phyloP scores from a whole-genome alignment of 2,329 filamentous ascomycete species.

The Fusarium duplospermum region DNA sequence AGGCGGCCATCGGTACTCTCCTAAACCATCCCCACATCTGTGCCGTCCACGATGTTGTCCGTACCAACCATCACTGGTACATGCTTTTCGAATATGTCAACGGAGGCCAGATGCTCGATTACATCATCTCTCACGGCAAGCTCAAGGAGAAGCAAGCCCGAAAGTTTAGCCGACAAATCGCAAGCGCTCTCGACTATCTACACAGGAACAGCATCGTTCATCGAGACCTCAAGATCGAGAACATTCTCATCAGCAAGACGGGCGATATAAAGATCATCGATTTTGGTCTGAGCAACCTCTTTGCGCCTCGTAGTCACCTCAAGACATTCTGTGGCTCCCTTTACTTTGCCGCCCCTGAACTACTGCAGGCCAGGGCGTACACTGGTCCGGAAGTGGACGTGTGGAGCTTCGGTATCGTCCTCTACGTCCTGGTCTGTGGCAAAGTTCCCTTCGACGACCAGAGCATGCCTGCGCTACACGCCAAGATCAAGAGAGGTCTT shows the following conservation, averaged over 20 bases:
- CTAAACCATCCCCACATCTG: slow-evolving; percentile 96
- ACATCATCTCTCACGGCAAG: slow-evolving; percentile 98
- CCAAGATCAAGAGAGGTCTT: slow-evolving; percentile 97
- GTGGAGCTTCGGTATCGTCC: slow-evolving; percentile 98
- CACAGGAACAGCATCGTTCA: slow-evolving; percentile 99
- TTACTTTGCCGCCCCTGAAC: slow-evolving; percentile 96
- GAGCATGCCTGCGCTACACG: slow-evolving; percentile 97
- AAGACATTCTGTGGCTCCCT: slow-evolving; percentile 98
- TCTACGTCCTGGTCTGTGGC: slow-evolving; percentile 96
- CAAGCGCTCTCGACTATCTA: slow-evolving; percentile 95
- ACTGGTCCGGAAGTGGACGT: slow-evolving; percentile 97
- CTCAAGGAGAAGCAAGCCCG: slow-evolving; percentile 98
- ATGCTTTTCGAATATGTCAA: slow-evolving; percentile 99
- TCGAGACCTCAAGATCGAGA: slow-evolving; percentile 97
- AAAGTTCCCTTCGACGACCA: slow-evolving; percentile 99
- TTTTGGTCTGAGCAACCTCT: slow-evolving; percentile 96
- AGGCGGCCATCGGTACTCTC: slow-evolving; percentile 95
- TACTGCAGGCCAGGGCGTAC: slow-evolving; percentile 93
- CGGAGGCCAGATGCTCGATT: slow-evolving; percentile 98
- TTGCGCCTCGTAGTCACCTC: slow-evolving; percentile 83
- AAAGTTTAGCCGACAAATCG: slow-evolving; percentile 97
- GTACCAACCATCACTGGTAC: slow-evolving; percentile 99
- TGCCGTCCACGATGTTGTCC: slow-evolving; percentile 92
- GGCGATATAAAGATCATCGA: slow-evolving; percentile 99
- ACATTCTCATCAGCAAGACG: slow-evolving; percentile 98